These are phyloP conservation scores for Daldinia sp. DNA, from an alignment of 2,329 filamentous ascomycete genomes.

Conservation along the genomic window DNA sequence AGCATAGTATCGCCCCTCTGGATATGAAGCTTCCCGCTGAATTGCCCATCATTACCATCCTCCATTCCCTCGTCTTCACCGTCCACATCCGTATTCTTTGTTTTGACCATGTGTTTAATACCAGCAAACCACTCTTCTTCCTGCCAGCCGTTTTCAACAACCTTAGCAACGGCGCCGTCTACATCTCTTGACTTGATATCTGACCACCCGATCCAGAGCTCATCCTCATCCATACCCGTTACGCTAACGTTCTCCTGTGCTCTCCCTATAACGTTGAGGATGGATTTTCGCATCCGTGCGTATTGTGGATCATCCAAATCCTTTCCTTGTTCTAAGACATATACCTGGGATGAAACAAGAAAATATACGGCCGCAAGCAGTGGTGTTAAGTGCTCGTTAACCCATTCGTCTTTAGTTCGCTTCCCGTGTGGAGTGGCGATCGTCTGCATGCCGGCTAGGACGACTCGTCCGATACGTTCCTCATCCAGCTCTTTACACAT, in stretches of 20 bases:
- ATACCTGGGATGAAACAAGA: slow-evolving; percentile 67
- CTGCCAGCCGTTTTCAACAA: slow-evolving; percentile 69
- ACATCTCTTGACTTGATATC: slow-evolving; percentile 66
- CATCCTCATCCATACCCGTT: slow-evolving; percentile 58
- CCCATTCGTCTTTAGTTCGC: slow-evolving; percentile 62
- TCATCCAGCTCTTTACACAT: slow-evolving; percentile 73
- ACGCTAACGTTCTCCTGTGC: slow-evolving; percentile 57
- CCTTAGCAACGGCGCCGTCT: slow-evolving; percentile 70
- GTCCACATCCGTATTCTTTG: slow-evolving; percentile 42
- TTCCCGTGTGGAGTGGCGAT: slow-evolving; percentile 60
- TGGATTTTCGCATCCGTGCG: slow-evolving; percentile 60
- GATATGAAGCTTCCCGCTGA: slow-evolving; percentile 55
- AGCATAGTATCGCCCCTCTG: slow-evolving; percentile 77
- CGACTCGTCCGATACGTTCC: slow-evolving; percentile 74
- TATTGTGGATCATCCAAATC: slow-evolving; percentile 60
- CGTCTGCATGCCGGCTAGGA: slow-evolving; percentile 78
- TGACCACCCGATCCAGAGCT: slow-evolving; percentile 67
- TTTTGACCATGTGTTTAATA: slow-evolving; percentile 66
- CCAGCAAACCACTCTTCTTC: slow-evolving; percentile 72
- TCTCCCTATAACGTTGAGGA: slow-evolving; percentile 58
- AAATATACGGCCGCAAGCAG: slow-evolving; percentile 72
- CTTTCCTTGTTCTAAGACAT: slow-evolving; percentile 55
- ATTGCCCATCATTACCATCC: slow-evolving; percentile 52
- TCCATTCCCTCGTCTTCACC: slow-evolving; percentile 52
- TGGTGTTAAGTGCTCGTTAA: slow-evolving; percentile 62